Evolutionary conservation across 1,139 yeast genomes (phyloP).

Genomic region (Geotrichum histeridarum): DNA sequence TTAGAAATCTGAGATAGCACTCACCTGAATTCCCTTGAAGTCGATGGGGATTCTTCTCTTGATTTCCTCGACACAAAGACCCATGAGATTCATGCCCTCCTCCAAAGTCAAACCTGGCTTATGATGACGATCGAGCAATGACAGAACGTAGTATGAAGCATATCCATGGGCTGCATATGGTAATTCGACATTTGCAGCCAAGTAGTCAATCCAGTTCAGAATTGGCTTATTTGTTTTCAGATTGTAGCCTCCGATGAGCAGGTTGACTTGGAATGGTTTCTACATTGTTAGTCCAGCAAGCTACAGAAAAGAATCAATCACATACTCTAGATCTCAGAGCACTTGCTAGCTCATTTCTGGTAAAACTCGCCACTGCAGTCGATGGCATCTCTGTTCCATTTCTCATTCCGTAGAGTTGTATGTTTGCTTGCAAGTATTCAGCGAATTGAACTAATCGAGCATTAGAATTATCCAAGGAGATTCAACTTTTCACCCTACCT

Average conservation of each 20-base stretch:
- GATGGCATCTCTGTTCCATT: slow-evolving; percentile 66
- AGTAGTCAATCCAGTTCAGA: slow-evolving; percentile 85
- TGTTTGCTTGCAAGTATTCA: slow-evolving; percentile 87
- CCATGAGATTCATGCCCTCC: slow-evolving; percentile 73
- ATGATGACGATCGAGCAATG: slow-evolving; percentile 87
- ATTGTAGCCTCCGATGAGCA: slow-evolving; percentile 82
- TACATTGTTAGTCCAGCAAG: slow-evolving; percentile 26
- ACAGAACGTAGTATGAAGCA: slow-evolving; percentile 88
- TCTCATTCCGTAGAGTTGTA: slow-evolving; percentile 81
- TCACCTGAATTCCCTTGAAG: slow-evolving; percentile 73
- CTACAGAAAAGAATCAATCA: slow-evolving; percentile 11
- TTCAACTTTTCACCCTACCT: slow-evolving; percentile 28
- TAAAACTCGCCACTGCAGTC: slow-evolving; percentile 79
- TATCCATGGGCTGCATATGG: slow-evolving; percentile 98
- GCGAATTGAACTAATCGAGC: slow-evolving; percentile 68
- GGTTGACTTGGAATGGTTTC: slow-evolving; percentile 92
- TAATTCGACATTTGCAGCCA: slow-evolving; percentile 84
- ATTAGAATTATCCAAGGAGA: background rate
- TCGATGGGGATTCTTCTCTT: slow-evolving; percentile 90
- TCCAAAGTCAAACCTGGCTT: slow-evolving; percentile 68
- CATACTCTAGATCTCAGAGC: slow-evolving; percentile 69
- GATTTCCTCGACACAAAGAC: slow-evolving; percentile 72
- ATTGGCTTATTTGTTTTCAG: slow-evolving; percentile 56
- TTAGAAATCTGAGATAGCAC: background rate
- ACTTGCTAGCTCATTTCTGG: slow-evolving; percentile 82